Percentiles rank a stretch among this genome's conserved stretches.
These are phyloP conservation scores for Wallemia mellicola DNA, from an alignment of 1,284 basidiomycete species.

Conservation along the genomic window DNA sequence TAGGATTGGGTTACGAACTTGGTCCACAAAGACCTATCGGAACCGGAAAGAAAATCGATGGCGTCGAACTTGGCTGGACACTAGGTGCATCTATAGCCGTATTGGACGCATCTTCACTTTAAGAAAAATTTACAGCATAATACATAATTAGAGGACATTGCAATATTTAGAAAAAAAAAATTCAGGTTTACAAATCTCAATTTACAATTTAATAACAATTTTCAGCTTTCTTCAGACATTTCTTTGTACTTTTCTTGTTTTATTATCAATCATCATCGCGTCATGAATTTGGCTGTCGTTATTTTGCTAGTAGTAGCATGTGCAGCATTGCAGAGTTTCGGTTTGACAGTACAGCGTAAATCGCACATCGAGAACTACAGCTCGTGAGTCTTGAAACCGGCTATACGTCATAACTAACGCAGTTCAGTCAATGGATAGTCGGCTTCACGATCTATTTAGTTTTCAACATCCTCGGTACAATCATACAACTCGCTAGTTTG, in stretches of 20 bases:
- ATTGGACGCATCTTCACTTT: slow-evolving; percentile 9
- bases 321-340: neutral
- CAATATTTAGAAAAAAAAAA: no score
- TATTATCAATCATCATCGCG: neutral
- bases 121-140: no score
- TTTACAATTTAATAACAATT: neutral
- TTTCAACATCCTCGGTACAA: neutral
- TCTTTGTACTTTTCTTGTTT: neutral
- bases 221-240: neutral
- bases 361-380: neutral
- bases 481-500: neutral
- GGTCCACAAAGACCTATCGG: slow-evolving; percentile 30
- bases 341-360: neutral
- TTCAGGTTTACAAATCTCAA: neutral
- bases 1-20: slow-evolving; percentile 41
- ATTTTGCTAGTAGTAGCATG: neutral
- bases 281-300: neutral
- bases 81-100: slow-evolving; percentile 54
- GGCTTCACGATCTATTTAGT: neutral
- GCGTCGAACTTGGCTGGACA: slow-evolving; percentile 85
- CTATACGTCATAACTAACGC: neutral
- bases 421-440: neutral
- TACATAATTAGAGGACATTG: no score
- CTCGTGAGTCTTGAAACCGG: neutral
- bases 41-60: slow-evolving; percentile 63